These are phyloP conservation scores for Glaciozyma antarctica DNA, from an alignment of 768 basidiomycete genomes.

Conservation along the genomic window DNA sequence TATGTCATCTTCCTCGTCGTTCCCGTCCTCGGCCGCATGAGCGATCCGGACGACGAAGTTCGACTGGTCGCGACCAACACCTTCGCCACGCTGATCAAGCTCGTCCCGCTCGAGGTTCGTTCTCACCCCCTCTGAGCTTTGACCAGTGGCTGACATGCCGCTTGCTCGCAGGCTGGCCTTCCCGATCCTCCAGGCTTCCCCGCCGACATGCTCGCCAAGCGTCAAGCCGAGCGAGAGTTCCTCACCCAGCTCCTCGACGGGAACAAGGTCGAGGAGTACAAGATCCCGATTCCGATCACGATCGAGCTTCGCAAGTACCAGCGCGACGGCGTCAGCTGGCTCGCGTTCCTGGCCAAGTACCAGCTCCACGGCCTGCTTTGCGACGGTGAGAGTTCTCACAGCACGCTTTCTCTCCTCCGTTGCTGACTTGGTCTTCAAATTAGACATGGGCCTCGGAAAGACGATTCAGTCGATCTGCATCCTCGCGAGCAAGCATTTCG, in stretches of 20 bases:
- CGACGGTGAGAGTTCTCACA: conserved; percentile 56
- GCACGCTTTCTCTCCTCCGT: neutral
- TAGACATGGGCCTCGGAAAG: conserved; percentile 99
- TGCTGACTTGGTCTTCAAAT: neutral
- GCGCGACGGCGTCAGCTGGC: conserved; percentile 96
- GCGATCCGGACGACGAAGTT: conserved; percentile 81
- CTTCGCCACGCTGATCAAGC: conserved; percentile 92
- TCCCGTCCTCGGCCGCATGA: conserved; percentile 93
- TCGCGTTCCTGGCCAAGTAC: conserved; percentile 95
- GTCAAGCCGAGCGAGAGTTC: conserved; percentile 81
- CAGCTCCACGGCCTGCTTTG: conserved; percentile 96
- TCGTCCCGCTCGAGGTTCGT: conserved; percentile 89
- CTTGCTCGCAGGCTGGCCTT: conserved; percentile 63
- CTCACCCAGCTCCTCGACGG: conserved; percentile 89
- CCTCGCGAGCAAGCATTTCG: conserved; percentile 82
- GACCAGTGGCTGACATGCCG: neutral
- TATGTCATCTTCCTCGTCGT: conserved; percentile 96
- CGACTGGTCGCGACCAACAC: conserved; percentile 92
- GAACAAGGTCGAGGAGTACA: conserved; percentile 82
- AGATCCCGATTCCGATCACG: conserved; percentile 74
- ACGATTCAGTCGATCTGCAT: conserved; percentile 97
- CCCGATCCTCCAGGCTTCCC: conserved; percentile 93
- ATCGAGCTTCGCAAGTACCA: conserved; percentile 95
- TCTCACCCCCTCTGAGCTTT: neutral
- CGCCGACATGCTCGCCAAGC: conserved; percentile 69